Evolutionary conservation across 176 grass and related monocot genomes (phyloP).

Genomic region (Eremochloa ophiuroides): DNA sequence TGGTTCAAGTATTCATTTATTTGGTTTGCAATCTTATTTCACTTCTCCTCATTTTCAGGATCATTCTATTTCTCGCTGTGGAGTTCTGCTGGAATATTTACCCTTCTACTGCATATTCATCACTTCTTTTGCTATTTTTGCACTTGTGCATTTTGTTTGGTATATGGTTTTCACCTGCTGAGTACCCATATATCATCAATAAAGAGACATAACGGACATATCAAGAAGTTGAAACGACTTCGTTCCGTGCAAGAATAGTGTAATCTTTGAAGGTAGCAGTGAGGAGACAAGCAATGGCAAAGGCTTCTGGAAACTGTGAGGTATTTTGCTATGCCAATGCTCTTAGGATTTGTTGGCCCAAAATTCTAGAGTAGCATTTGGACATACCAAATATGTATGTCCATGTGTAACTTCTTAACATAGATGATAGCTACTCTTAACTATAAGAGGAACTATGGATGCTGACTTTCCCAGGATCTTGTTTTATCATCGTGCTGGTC

Average conservation of each 20-base stretch:
- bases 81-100: slow-evolving; percentile 96
- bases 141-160: slow-evolving; percentile 69
- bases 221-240: slow-evolving; percentile 7
- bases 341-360: background rate
- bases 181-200: slow-evolving; percentile 44
- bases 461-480: background rate
- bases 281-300: background rate
- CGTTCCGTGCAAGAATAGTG: background rate
- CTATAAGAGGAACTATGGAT: background rate
- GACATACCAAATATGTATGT: background rate
- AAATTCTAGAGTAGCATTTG: background rate
- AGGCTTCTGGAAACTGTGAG: background rate
- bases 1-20: background rate
- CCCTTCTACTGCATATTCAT: slow-evolving; percentile 86
- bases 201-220: slow-evolving; percentile 25
- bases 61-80: slow-evolving; percentile 66
- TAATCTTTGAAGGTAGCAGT: background rate
- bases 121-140: slow-evolving; percentile 55
- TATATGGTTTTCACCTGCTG: slow-evolving; percentile 59
- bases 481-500: background rate
- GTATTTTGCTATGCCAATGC: background rate
- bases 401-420: background rate
- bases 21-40: slow-evolving; percentile 10
- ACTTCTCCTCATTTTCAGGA: slow-evolving; percentile 31
- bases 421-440: background rate